A percentile compares a stretch with the other conserved stretches of the same genome.
These are phyloP conservation scores for Cenchrus fungigraminus DNA, from an alignment of 176 grass and related monocot genomes.

Conservation along the genomic window DNA sequence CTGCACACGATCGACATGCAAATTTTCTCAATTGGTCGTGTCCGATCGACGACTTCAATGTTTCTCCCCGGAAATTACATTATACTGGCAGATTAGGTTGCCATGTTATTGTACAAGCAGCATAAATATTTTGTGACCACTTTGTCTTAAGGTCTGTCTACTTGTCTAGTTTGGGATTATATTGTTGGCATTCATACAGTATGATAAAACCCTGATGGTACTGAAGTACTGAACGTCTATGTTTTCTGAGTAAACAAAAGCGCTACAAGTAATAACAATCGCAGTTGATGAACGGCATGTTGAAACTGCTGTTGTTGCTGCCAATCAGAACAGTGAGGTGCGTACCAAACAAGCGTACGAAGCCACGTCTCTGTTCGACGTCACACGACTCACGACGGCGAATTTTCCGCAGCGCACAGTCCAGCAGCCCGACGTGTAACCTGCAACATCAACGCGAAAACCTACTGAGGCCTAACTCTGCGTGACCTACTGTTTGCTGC, in stretches of 20 bases:
- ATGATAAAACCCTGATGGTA: neutral
- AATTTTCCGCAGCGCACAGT: neutral
- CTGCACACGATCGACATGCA: neutral
- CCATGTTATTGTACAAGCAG: neutral
- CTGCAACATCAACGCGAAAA: neutral
- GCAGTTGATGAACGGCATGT: neutral
- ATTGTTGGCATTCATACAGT: neutral
- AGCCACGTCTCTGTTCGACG: neutral
- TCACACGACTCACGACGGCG: neutral
- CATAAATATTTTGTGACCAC: neutral
- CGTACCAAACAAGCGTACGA: slow-evolving; percentile 24
- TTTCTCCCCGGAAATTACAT: neutral
- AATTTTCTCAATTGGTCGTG: no score
- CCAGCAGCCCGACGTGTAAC: neutral
- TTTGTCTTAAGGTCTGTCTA: neutral
- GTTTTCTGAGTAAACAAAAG: neutral
- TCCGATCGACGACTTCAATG: neutral
- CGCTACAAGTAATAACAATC: neutral
- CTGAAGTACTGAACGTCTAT: no score
- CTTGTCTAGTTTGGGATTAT: neutral
- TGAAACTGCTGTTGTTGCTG: neutral
- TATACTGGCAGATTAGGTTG: no score
- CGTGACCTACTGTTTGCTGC: neutral
- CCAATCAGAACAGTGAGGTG: neutral
- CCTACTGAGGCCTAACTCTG: neutral